Evolutionary conservation across 2,329 filamentous ascomycete species (phyloP).

Genomic region (Cercospora sojina): DNA sequence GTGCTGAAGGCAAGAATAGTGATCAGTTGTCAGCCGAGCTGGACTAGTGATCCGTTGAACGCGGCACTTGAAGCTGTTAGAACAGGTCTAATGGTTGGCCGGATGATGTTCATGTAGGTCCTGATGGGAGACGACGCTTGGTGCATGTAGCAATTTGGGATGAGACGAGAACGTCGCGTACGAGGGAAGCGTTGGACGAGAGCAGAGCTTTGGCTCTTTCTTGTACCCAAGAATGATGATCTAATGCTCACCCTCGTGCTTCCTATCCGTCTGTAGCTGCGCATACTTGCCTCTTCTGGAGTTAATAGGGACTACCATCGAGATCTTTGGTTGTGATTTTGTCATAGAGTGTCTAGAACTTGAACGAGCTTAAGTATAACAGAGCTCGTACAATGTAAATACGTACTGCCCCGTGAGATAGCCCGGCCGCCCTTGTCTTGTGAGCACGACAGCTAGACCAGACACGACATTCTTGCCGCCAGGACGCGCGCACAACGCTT

Average conservation of each 20-base stretch:
- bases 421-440: not conserved
- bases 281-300: not conserved
- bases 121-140: not conserved
- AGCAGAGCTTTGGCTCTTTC: not conserved
- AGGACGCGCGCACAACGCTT: not conserved
- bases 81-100: slow-evolving; percentile 20
- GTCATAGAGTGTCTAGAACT: not conserved
- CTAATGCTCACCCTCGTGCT: not conserved
- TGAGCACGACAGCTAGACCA: not conserved
- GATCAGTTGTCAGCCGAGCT: slow-evolving; percentile 13
- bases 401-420: not conserved
- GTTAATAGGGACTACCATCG: not conserved
- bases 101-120: slow-evolving; percentile 25
- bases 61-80: slow-evolving; percentile 24
- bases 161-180: not conserved
- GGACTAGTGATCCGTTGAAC: slow-evolving; percentile 22
- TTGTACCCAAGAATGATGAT: not conserved
- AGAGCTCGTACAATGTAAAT: not conserved
- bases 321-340: not conserved
- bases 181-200: not conserved
- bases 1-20: slow-evolving; percentile 22
- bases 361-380: not conserved
- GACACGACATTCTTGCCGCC: not conserved
- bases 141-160: not conserved
- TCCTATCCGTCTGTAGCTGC: not conserved